Base-by-base conservation (phyloP, 192 early-diverging fungal species). In the Coemansia nantahalensis region DNA sequence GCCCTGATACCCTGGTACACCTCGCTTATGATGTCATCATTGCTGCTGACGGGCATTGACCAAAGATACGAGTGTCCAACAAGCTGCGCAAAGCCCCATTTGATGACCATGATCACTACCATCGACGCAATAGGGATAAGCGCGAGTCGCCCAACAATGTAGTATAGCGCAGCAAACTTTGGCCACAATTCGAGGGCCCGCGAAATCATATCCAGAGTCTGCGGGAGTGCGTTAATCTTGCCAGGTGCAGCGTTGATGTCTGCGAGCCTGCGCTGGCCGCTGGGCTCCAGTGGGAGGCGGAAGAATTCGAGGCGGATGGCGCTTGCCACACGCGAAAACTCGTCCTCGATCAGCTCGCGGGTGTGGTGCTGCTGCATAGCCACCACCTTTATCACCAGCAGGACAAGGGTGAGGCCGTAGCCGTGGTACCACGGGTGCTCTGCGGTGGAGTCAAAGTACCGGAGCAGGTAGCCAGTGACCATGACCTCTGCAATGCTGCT, bases 281-380 rank as follows among this genome's bases (percentile, higher is more conserved):
- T 59, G 35, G 39, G 44, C 2, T 24, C 17, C 21, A 71, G 48
- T 17, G 68, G 68, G 26, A 64, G 21, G 1, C 62, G 50, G 17
- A 64, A 59, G 8, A 71, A 38, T 39, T 71, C 62, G n/a, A 71
- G 48, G 18, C 60, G 44, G 8, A 64, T 37, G 14, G 53, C 62
- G n/a, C n/a, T n/a, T n/a, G n/a, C n/a, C n/a, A n/a, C n/a, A n/a
- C n/a, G n/a, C n/a, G n/a, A 21, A 32, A 48, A 31, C 10, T 53
- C 53, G 4, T 61, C 42, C 3, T 43, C 7, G 1, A 57, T 35
- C 42, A 64, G 61, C 0, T 8, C 26, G 4, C 6, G 11, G 12
- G 26, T 30, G 14, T 56, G 48, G 17, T 22, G 18, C 1, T 14
- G 6, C 26, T 71, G 62, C 21, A 22, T 32, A 6, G 31, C 11